Percentiles rank a stretch among this genome's conserved stretches.
Conservation (phyloP, 495 filamentous ascomycete species). For the Jackrogersella minutella region DNA sequence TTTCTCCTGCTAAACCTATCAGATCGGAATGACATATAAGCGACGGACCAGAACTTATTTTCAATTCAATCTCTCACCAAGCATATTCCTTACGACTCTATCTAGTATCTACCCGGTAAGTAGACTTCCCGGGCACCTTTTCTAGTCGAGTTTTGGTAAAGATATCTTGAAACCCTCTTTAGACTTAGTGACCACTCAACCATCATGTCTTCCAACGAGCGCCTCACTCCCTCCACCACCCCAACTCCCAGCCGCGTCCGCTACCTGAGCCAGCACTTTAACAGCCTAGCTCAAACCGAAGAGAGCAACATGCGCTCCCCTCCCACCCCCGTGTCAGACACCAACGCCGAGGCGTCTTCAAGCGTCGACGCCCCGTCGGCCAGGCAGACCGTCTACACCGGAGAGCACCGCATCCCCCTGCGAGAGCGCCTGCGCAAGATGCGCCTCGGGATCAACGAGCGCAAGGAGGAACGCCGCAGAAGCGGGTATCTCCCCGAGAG, state of each 20-base stretch:
- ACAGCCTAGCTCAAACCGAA: neutral
- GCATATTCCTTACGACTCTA: neutral
- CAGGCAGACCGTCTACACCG: conserved; percentile 6
- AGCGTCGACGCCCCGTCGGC: neutral
- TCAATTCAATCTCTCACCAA: neutral
- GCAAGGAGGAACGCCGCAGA: neutral
- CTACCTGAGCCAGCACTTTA: neutral
- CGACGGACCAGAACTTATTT: neutral
- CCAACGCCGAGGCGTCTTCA: neutral
- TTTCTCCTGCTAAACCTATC: neutral
- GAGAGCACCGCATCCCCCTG: conserved; percentile 10
- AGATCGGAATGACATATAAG: neutral
- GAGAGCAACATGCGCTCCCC: neutral
- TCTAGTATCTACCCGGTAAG: neutral
- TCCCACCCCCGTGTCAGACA: neutral
- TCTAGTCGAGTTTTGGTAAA: neutral
- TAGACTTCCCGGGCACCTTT: neutral
- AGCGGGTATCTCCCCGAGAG: neutral
- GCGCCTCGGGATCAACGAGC: neutral
- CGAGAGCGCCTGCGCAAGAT: conserved; percentile 4
- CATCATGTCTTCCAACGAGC: conserved; percentile 5
- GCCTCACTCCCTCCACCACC: neutral
- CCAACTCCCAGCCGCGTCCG: neutral
- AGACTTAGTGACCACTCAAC: neutral
- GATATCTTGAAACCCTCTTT: neutral